Evolutionary conservation across 371 early-diverging fungal genomes (phyloP).

Genomic region (Circinella minor): DNA sequence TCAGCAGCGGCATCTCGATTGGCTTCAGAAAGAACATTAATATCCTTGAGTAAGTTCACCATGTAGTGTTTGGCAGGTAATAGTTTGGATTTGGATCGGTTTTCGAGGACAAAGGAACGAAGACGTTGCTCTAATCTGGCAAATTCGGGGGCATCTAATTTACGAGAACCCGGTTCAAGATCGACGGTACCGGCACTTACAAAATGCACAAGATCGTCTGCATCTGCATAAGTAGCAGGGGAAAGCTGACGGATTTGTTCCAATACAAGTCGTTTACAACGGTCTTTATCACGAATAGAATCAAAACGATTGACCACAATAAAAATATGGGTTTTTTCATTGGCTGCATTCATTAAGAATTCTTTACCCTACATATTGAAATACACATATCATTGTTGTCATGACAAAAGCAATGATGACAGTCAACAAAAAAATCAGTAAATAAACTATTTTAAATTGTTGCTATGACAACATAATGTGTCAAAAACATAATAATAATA

Average conservation of each 20-base stretch:
- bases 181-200: slow-evolving; percentile 77
- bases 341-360: slow-evolving; percentile 92
- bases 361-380: slow-evolving; percentile 75
- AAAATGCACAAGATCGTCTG: slow-evolving; percentile 95
- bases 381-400: too few species aligned
- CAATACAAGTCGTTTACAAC: slow-evolving; percentile 88
- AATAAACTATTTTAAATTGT: too few species aligned
- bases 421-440: too few species aligned
- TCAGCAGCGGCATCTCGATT: slow-evolving; percentile 54
- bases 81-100: slow-evolving; percentile 92
- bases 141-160: slow-evolving; percentile 69
- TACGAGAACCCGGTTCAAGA: slow-evolving; percentile 34
- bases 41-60: slow-evolving; percentile 77
- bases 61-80: slow-evolving; percentile 93
- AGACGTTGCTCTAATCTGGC: slow-evolving; percentile 83
- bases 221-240: slow-evolving; percentile 88
- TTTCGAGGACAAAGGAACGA: slow-evolving; percentile 92
- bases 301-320: slow-evolving; percentile 98
- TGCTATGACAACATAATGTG: background rate
- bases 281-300: slow-evolving; percentile 90
- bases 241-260: slow-evolving; percentile 93
- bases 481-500: background rate
- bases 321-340: slow-evolving; percentile 97
- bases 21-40: slow-evolving; percentile 56
- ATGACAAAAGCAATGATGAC: too few species aligned